Conservation (phyloP, 305 asterid species). For the Solanum hybrid region DNA sequence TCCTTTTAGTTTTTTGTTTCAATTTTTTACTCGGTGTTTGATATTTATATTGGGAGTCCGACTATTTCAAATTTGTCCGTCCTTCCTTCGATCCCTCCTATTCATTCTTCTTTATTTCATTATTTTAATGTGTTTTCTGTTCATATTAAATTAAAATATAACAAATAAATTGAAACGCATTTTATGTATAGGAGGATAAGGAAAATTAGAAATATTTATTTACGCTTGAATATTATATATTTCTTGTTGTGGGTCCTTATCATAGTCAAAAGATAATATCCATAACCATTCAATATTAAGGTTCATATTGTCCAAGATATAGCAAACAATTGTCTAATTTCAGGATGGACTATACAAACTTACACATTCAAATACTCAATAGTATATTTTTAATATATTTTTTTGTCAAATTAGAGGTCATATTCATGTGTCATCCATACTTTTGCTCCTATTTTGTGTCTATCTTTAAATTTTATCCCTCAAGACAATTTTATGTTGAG, state of each 20-base stretch:
- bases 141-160: neutral
- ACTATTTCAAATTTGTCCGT: too few species aligned
- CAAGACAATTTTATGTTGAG: neutral
- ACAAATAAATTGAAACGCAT: neutral
- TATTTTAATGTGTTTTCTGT: accelerated
- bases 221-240: neutral
- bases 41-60: accelerated
- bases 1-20: too few species aligned
- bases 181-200: neutral
- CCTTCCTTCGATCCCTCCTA: accelerated
- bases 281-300: neutral
- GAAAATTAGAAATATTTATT: neutral
- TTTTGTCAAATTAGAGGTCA: neutral
- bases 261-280: neutral
- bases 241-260: neutral
- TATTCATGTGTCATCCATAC: neutral
- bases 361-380: neutral
- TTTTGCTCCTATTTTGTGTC: neutral
- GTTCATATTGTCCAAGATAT: neutral
- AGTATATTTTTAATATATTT: too few species aligned
- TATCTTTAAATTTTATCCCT: neutral
- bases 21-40: accelerated
- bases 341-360: neutral
- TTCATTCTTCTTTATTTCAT: too few species aligned
- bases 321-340: neutral